Conservation (phyloP, 163 green algal genomes). For the Scenedesmus sp. region DNA sequence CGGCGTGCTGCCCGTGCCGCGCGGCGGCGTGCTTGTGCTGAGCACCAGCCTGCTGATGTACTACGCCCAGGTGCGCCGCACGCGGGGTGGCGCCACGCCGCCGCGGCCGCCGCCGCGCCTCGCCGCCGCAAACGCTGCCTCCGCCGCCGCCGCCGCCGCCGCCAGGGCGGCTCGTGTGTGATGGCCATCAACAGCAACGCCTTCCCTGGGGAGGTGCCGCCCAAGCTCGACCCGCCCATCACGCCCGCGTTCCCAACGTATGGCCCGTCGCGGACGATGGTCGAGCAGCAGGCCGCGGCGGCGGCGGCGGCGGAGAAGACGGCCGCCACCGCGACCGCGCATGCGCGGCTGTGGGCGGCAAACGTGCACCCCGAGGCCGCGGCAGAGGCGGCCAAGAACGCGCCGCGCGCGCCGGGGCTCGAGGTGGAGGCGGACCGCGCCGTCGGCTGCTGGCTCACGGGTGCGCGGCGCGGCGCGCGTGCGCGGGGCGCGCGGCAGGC, state of each 20-base stretch:
- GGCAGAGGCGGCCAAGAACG: constrained; percentile 40
- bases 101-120: not conserved
- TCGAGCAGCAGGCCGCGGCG: constrained; percentile 12
- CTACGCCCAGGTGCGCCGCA: constrained; percentile 62
- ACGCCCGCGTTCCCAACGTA: not conserved
- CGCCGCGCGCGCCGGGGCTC: constrained; percentile 30
- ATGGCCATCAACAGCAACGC: constrained; percentile 66
- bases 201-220: constrained; percentile 53
- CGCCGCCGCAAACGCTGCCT: not conserved
- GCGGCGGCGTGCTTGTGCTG: constrained; percentile 89
- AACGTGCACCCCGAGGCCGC: constrained; percentile 70
- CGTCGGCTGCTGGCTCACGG: constrained; percentile 28
- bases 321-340: not conserved
- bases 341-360: constrained; percentile 59
- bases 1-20: constrained; percentile 72
- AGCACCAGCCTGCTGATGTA: constrained; percentile 81
- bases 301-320: constrained; percentile 27
- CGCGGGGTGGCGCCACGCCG: too few relatives aligned
- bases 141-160: not conserved
- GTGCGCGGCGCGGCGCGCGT: not conserved
- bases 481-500: too few relatives aligned
- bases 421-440: constrained; percentile 50
- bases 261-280: constrained; percentile 12
- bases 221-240: constrained; percentile 58
- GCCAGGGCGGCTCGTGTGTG: constrained; percentile 59